These are phyloP conservation scores for Tricholoma sp. DNA, from an alignment of 768 basidiomycete species.

Conservation along the genomic window DNA sequence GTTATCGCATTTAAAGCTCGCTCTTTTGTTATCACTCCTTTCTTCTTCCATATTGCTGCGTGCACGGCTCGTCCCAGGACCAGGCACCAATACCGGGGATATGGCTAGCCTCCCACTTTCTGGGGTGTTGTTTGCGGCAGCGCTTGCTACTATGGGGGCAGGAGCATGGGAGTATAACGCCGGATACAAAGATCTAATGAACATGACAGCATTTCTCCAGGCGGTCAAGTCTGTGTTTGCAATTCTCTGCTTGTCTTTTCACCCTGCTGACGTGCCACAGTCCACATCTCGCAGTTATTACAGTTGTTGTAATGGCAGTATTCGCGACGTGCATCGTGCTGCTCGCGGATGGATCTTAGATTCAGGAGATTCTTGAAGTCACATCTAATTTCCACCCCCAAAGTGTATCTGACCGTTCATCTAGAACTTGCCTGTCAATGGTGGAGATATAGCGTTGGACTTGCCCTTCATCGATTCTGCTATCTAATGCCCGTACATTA, in stretches of 20 bases:
- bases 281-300: slow-evolving; percentile 48
- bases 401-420: neutral
- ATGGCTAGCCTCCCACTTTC: slow-evolving; percentile 42
- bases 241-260: neutral
- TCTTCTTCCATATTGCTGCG: slow-evolving; percentile 61
- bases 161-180: slow-evolving; percentile 66
- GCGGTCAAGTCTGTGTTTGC: slow-evolving; percentile 45
- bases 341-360: slow-evolving; percentile 30
- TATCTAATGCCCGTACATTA: no score
- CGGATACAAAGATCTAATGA: slow-evolving; percentile 51
- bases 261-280: slow-evolving; percentile 23
- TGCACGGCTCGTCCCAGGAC: slow-evolving; percentile 50
- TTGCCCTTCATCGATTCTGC: no score
- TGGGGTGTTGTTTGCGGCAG: slow-evolving; percentile 46
- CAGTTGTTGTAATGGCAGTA: slow-evolving; percentile 40
- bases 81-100: slow-evolving; percentile 9
- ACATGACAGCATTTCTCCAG: slow-evolving; percentile 54
- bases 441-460: no score
- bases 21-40: slow-evolving; percentile 56
- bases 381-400: neutral
- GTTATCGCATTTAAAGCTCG: slow-evolving; percentile 63
- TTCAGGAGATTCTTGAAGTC: neutral
- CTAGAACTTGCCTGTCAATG: no score
- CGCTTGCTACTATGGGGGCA: slow-evolving; percentile 48
- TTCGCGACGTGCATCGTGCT: slow-evolving; percentile 49